Conservation (phyloP, 345 rosid genomes). For the Syzygium aqueum region DNA sequence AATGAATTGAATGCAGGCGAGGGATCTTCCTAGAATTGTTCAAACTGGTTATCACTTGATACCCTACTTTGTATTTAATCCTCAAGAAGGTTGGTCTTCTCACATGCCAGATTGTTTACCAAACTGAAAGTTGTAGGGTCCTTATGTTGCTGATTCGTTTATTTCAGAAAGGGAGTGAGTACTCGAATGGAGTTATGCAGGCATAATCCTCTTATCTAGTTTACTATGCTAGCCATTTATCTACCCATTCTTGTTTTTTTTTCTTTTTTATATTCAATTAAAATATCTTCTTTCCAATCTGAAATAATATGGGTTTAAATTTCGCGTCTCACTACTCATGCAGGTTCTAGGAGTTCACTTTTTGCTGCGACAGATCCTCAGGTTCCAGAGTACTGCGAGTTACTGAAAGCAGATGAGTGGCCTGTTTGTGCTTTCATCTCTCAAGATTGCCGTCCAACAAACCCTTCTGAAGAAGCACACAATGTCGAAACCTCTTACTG, state of each 20-base stretch:
- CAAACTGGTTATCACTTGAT: conserved; percentile 73
- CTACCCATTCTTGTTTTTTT: background rate
- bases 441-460: conserved; percentile 84
- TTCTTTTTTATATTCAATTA: background rate
- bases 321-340: background rate
- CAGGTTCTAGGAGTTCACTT: conserved; percentile 83
- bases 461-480: conserved; percentile 94
- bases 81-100: conserved; percentile 67
- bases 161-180: background rate
- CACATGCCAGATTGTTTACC: background rate
- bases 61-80: conserved; percentile 82
- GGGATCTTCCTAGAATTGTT: conserved; percentile 79
- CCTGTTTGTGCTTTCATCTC: conserved; percentile 93
- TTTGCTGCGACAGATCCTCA: conserved; percentile 96
- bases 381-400: conserved; percentile 79
- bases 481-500: conserved; percentile 45
- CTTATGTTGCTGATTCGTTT: background rate
- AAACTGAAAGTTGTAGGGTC: background rate
- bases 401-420: conserved; percentile 73
- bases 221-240: background rate
- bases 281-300: background rate
- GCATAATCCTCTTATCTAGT: background rate
- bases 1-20: conserved; percentile 46
- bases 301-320: background rate
- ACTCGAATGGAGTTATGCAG: background rate